A percentile compares a stretch with the other conserved stretches of the same genome.
Conservation (phyloP, 768 basidiomycete genomes). For the Trametes sanguinea region DNA sequence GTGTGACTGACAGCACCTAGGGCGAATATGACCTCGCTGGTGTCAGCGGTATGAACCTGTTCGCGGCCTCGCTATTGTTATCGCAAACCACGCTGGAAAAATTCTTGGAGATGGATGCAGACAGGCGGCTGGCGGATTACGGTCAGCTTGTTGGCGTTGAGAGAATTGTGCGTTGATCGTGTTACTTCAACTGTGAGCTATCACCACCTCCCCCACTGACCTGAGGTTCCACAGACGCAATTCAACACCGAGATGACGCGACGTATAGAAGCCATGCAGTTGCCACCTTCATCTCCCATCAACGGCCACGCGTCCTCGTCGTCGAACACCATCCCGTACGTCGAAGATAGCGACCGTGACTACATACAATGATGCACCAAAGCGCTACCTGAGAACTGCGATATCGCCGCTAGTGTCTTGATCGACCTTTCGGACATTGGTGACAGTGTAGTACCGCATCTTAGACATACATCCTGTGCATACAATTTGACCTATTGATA, state of each 20-base stretch:
- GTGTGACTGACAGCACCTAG: slow-evolving; percentile 36
- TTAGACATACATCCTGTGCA: background rate
- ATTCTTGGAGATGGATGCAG: slow-evolving; percentile 53
- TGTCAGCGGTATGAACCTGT: slow-evolving; percentile 66
- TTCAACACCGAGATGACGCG: slow-evolving; percentile 42
- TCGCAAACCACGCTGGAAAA: slow-evolving; percentile 54
- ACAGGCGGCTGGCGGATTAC: slow-evolving; percentile 49
- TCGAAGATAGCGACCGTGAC: slow-evolving; percentile 8
- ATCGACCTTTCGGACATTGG: background rate
- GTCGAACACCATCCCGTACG: slow-evolving; percentile 4
- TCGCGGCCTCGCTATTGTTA: slow-evolving; percentile 66
- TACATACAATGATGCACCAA: background rate
- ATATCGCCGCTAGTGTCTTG: background rate
- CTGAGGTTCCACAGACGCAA: slow-evolving; percentile 29
- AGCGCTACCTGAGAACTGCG: background rate
- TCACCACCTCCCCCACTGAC: background rate
- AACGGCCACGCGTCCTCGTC: slow-evolving; percentile 5
- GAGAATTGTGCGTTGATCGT: slow-evolving; percentile 49
- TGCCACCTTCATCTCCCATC: slow-evolving; percentile 27
- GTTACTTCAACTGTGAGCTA: background rate
- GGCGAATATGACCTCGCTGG: slow-evolving; percentile 60
- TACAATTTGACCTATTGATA: background rate
- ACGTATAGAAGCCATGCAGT: slow-evolving; percentile 36
- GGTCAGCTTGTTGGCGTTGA: slow-evolving; percentile 49
- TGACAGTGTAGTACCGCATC: background rate